phyloP scores from a whole-genome alignment of 1,284 basidiomycete genomes.

The Puccinia horiana region DNA sequence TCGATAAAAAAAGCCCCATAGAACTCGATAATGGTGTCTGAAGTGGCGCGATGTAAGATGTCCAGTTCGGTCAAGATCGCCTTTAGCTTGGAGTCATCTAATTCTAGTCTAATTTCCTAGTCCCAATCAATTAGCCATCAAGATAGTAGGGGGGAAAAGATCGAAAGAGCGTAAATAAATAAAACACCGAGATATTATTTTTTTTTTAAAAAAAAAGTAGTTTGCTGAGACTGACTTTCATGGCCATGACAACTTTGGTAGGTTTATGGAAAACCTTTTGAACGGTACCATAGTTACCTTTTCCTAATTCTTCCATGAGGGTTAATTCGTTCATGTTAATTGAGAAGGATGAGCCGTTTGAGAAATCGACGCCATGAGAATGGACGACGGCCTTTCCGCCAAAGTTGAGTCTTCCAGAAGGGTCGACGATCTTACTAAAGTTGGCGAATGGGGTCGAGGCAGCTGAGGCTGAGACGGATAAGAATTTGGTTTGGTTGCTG shows the following conservation, averaged over 20 bases:
- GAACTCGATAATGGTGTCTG: slow-evolving; percentile 93
- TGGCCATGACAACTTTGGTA: slow-evolving; percentile 94
- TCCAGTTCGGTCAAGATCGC: slow-evolving; percentile 99
- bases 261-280: slow-evolving; percentile 92
- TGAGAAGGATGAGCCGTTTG: slow-evolving; percentile 83
- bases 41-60: slow-evolving; percentile 87
- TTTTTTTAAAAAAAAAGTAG: slow-evolving; percentile 14
- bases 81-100: slow-evolving; percentile 89
- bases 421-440: slow-evolving; percentile 64
- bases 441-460: slow-evolving; percentile 33
- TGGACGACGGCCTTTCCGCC: slow-evolving; percentile 89
- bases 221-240: slow-evolving; percentile 72
- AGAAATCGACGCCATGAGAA: slow-evolving; percentile 90
- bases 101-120: slow-evolving; percentile 95
- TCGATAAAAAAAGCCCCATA: slow-evolving; percentile 99
- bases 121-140: background rate
- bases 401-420: slow-evolving; percentile 89
- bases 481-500: slow-evolving; percentile 30
- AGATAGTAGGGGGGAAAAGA: background rate
- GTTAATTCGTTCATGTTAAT: slow-evolving; percentile 96
- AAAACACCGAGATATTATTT: background rate
- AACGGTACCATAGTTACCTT: slow-evolving; percentile 95
- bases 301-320: slow-evolving; percentile 79
- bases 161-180: background rate
- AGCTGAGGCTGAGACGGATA: slow-evolving; percentile 1